Evolutionary conservation across 208 protist species (phyloP).

Genomic region (Wallacemonas sp.): DNA sequence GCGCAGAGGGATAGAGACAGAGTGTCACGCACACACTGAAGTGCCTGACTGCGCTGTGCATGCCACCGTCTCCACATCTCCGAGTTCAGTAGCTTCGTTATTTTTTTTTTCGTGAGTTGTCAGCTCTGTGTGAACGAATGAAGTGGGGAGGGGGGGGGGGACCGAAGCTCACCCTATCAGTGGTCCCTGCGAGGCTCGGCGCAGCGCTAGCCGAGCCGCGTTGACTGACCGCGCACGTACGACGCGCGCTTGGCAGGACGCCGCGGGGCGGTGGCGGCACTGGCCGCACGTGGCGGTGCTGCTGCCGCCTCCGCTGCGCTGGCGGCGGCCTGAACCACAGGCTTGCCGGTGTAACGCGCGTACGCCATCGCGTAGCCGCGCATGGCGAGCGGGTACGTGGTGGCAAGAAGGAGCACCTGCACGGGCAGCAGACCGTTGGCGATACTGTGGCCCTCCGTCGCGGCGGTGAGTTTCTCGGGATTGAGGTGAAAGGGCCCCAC

Average conservation of each 20-base stretch:
- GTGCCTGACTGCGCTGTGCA: not conserved
- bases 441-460: conserved; percentile 66
- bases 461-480: conserved; percentile 53
- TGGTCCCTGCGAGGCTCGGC: too few relatives aligned
- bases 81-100: not conserved
- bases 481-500: conserved; percentile 42
- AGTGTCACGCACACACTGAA: not conserved
- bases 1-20: not conserved
- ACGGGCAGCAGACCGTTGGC: conserved; percentile 61
- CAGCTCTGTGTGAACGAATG: too few relatives aligned
- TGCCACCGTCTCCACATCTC: not conserved
- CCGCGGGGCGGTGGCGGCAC: not conserved
- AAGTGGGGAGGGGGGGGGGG: too few relatives aligned
- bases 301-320: not conserved
- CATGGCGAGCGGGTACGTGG: conserved; percentile 37
- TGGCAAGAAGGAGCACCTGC: conserved; percentile 45
- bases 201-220: not conserved
- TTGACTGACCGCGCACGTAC: conserved; percentile 14
- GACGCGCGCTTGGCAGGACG: conserved; percentile 12
- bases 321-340: not conserved
- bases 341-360: not conserved
- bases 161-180: too few relatives aligned
- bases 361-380: conserved; percentile 11
- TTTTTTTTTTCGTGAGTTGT: too few relatives aligned
- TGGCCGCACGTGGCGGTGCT: not conserved